Conservation (phyloP, 371 early-diverging fungal genomes). For the Choanephora cucurbitarum region DNA sequence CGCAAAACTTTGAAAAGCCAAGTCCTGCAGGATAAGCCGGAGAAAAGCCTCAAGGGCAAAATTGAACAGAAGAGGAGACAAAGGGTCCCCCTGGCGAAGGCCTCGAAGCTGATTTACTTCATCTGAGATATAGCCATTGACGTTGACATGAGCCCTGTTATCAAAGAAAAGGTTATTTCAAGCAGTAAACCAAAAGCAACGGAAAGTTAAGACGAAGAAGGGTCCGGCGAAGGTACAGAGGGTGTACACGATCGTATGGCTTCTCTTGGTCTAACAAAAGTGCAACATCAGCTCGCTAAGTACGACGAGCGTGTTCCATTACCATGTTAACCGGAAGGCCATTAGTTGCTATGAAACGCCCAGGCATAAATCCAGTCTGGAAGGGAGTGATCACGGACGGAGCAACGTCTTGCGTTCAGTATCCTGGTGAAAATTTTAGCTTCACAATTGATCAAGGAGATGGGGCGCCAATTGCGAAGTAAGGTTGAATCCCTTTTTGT, state of each 20-base stretch:
- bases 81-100: slow-evolving; percentile 4
- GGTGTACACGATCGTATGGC: slow-evolving; percentile 24
- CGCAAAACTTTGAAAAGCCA: too few species aligned
- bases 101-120: slow-evolving; percentile 3
- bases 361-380: slow-evolving; percentile 18
- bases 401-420: background rate
- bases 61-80: slow-evolving; percentile 1
- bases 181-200: slow-evolving; percentile 1
- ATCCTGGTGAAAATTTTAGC: slow-evolving; percentile 15
- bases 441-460: slow-evolving; percentile 11
- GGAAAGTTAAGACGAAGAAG: slow-evolving; percentile 17
- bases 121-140: slow-evolving; percentile 5
- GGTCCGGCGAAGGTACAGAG: slow-evolving; percentile 11
- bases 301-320: slow-evolving; percentile 1
- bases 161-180: slow-evolving; percentile 13
- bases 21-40: background rate
- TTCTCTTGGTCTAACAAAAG: slow-evolving; percentile 18
- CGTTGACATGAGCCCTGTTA: slow-evolving; percentile 1
- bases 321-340: background rate
- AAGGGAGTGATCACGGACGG: background rate
- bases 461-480: slow-evolving; percentile 13
- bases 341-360: slow-evolving; percentile 12
- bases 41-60: slow-evolving; percentile 1
- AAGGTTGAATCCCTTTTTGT: slow-evolving; percentile 6
- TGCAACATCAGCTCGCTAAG: background rate